Base-by-base conservation (phyloP, 148 eudicot species). In the Oxyria digyna region DNA sequence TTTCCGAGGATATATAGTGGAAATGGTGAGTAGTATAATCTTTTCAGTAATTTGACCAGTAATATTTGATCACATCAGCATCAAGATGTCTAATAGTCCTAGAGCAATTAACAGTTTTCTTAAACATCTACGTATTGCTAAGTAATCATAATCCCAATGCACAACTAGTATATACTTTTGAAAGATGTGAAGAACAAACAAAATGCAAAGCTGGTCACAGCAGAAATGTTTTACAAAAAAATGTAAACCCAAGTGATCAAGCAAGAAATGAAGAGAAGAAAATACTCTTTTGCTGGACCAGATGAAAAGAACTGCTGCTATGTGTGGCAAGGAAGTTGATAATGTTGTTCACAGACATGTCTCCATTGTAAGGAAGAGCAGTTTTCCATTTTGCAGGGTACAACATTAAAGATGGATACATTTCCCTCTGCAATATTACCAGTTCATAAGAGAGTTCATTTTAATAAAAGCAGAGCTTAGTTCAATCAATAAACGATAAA, bases 321-420 rank as follows among this genome's bases (percentile, higher is more conserved):
- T 83, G 78, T 69, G 77, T 76, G 59, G 79, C 76, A 64, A 93
- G 68, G 78, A 93, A 93, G 69, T 82, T 83, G 65, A 93, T 73
- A 27, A 93, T 77, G 69, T 87, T 84, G 38, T 74, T 69, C 55
- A 87, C 96, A 38, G 81, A 42, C 73, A 85, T 67, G 59, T 89
- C 85, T 72, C 98, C 96, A 54, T 82, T 80, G 72, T 87, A 93
- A 67, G 80, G 52, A 35, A 93, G 69, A 63, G 84, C 80, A 33
- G 71, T 77, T 82, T 93, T 87, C 72, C 72, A 78, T 62, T 81
- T 83, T 3, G 89, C 94, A 45, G 96, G 96, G 77, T 81, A 89
- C 73, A 93, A 78, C 74, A 93, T 74, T 75, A 93, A 71, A 42
- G 81, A 74, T 12, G 98, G 98, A 82, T 85, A 89, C 48, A 83